Percentiles rank a stretch among this genome's conserved stretches.
These are phyloP conservation scores for Gracilaria vermiculophylla DNA, from an alignment of 23 red algal species.

Conservation along the genomic window DNA sequence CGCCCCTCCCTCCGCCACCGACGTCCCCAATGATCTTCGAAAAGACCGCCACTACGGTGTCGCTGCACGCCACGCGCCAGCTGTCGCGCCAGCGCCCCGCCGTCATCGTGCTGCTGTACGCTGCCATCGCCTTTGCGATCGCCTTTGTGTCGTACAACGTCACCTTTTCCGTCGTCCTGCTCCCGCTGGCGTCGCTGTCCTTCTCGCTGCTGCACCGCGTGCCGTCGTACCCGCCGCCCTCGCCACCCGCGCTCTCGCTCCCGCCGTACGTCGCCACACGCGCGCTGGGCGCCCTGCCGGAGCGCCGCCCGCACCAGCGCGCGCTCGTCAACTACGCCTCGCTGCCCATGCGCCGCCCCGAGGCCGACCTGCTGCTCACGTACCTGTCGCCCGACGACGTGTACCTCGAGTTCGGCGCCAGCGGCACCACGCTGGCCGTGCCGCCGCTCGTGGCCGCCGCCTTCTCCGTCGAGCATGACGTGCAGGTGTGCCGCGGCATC, in stretches of 20 bases:
- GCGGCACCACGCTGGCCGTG: conserved; percentile 49
- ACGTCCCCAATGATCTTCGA: conserved; percentile 33
- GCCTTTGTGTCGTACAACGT: conserved; percentile 22
- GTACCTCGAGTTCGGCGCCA: conserved; percentile 69
- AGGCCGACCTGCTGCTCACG: conserved; percentile 45
- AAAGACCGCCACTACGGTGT: conserved; percentile 12
- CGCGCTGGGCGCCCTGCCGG: neutral
- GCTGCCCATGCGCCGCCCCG: conserved; percentile 53
- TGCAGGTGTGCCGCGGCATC: conserved; percentile 26
- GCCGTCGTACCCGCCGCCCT: neutral
- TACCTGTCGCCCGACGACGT: conserved; percentile 46
- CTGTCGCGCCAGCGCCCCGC: conserved; percentile 36
- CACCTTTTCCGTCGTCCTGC: conserved; percentile 30
- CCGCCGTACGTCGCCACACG: neutral
- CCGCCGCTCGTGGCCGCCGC: conserved; percentile 32
- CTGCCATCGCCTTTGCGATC: neutral
- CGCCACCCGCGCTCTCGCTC: neutral
- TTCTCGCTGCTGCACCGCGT: neutral
- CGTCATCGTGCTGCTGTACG: conserved; percentile 16
- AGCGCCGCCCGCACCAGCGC: neutral
- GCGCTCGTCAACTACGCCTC: conserved; percentile 25
- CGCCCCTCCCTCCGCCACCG: neutral
- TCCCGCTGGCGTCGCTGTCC: conserved; percentile 10
- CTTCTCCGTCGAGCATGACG: conserved; percentile 72
- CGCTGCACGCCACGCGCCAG: conserved; percentile 6